Evolutionary conservation across 371 early-diverging fungal genomes (phyloP).

Genomic region (Dinochytrium kinnereticum): DNA sequence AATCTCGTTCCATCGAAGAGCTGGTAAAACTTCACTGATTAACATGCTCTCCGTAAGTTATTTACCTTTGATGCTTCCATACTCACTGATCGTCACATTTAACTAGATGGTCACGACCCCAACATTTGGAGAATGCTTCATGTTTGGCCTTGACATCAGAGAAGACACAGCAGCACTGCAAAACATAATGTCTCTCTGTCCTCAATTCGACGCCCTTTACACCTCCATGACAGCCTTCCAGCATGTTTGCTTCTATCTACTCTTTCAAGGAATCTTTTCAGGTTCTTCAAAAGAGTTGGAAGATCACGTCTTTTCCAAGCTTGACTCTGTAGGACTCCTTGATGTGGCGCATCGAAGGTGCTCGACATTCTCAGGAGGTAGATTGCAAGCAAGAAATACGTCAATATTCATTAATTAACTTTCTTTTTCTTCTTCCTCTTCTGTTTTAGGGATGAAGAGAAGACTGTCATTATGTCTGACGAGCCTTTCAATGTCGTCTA

Average conservation of each 20-base stretch:
- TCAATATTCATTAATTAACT: no score
- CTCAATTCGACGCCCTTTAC: slow-evolving; percentile 41
- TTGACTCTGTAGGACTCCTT: slow-evolving; percentile 27
- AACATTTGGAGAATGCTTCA: slow-evolving; percentile 39
- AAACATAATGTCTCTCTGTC: slow-evolving; percentile 30
- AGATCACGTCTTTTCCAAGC: slow-evolving; percentile 5
- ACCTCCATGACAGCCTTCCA: slow-evolving; percentile 31
- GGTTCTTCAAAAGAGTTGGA: slow-evolving; percentile 51
- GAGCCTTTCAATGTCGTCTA: slow-evolving; percentile 31
- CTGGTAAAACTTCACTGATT: slow-evolving; percentile 22
- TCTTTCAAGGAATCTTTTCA: slow-evolving; percentile 24
- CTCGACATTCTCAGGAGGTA: slow-evolving; percentile 35
- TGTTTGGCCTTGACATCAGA: slow-evolving; percentile 37
- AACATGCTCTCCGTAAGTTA: slow-evolving; percentile 23
- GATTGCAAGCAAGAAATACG: no score
- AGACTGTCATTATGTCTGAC: slow-evolving; percentile 39
- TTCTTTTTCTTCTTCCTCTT: no score
- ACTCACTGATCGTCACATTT: no score
- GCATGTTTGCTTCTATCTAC: slow-evolving; percentile 36
- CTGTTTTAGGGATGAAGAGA: slow-evolving; percentile 43
- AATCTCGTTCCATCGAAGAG: not conserved
- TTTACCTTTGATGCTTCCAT: no score
- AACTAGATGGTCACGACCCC: slow-evolving; percentile 30
- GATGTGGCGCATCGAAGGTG: slow-evolving; percentile 26
- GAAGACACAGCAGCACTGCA: slow-evolving; percentile 28